Base-by-base conservation (phyloP, 2,329 filamentous ascomycete genomes). In the Ceratocystis ficicola region DNA sequence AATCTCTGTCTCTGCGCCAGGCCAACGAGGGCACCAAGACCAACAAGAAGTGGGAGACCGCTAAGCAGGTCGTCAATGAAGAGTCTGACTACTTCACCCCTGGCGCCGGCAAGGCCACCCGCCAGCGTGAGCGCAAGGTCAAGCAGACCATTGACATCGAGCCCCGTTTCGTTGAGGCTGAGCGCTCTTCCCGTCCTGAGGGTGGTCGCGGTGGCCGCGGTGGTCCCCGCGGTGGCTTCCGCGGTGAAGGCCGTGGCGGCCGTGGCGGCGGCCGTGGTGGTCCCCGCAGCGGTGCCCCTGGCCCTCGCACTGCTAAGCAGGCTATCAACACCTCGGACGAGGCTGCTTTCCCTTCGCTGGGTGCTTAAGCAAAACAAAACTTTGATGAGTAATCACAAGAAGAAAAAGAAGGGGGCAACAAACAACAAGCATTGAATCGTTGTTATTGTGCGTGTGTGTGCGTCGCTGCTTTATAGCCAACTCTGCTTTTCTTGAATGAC, bases 101-200 rank as follows among this genome's bases (percentile, higher is more conserved):
- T 72, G 77, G 82, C 70, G 81, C 80, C 69, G 87, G 87, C 79
- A 96, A 96, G 87, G 77, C 85, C 76, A 82, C 84, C 81, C 89
- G 89, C 75, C 86, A 93, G 81, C 90, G 90, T 75, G 88, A 93
- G 81, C 88, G 88, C 80, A 94, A 94, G 85, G 84, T 88, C 79
- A 96, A 96, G 87, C 85, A 89, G 77, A 78, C 88, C 75, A 76
- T 97, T 73, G 90, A 95, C 74, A 89, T 96, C 70, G 92, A 96
- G 77, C 85, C 91, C 79, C 84, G 88, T 74, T 90, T 83, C 76
- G 82, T 89, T 72, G 89, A 93, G 80, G 81, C 83, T 68, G 81
- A 86, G 71, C 83, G 85, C 69, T 73, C 77, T 70, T 77, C 80
- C 67, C 77, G 78, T 70, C 2, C 44, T n/a, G 61, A 63, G 61